These are phyloP conservation scores for Dentiscutata heterogama DNA, from an alignment of 371 early-diverging fungal genomes.

Conservation along the genomic window DNA sequence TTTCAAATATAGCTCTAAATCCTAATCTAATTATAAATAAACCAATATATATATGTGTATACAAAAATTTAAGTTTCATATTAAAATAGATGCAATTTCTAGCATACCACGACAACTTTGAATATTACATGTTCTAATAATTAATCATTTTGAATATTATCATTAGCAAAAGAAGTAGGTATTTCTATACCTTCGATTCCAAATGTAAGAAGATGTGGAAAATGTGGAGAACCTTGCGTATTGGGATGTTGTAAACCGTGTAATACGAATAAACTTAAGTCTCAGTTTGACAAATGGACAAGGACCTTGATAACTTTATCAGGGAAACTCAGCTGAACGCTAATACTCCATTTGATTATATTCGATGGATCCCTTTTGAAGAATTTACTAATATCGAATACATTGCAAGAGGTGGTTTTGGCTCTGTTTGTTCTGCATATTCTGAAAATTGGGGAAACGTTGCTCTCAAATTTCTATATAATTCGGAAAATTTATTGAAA, in stretches of 20 bases:
- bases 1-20: too few relatives aligned
- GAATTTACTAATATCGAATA: constrained; percentile 15
- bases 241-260: constrained; percentile 41
- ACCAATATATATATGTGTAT: too few relatives aligned
- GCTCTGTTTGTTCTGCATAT: constrained; percentile 34
- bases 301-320: constrained; percentile 35
- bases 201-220: constrained; percentile 14
- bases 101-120: too few relatives aligned
- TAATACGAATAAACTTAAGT: background rate
- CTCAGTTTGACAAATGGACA: constrained; percentile 15
- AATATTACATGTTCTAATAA: too few relatives aligned
- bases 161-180: constrained; percentile 32
- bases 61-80: too few relatives aligned
- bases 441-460: constrained; percentile 36
- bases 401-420: constrained; percentile 37
- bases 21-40: too few relatives aligned
- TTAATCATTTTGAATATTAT: too few relatives aligned
- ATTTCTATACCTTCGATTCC: constrained; percentile 4
- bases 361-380: constrained; percentile 38
- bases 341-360: constrained; percentile 40
- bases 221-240: constrained; percentile 18
- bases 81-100: too few relatives aligned
- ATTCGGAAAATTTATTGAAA: constrained; percentile 25
- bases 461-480: constrained; percentile 41
- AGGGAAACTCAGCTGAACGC: constrained; percentile 32